Evolutionary conservation across 441 rosid genomes (phyloP).

Genomic region (Erodium moschatum): DNA sequence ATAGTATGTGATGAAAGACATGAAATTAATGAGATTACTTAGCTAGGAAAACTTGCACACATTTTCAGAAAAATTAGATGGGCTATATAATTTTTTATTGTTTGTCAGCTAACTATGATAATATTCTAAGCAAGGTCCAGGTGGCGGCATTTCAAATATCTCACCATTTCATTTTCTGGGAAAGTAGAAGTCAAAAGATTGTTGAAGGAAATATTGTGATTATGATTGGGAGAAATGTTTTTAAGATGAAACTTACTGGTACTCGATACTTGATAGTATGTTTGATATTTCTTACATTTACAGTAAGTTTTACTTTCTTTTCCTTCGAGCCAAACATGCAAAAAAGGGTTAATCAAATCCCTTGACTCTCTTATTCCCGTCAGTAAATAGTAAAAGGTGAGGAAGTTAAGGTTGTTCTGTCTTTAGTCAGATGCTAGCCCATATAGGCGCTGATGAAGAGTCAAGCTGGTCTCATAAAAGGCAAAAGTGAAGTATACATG

Average conservation of each 20-base stretch:
- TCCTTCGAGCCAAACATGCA: not conserved
- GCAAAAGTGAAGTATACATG: constrained; percentile 2
- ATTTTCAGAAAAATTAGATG: too few species aligned
- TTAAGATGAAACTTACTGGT: not conserved
- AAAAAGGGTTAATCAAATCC: not conserved
- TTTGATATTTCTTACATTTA: too few species aligned
- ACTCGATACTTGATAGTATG: too few species aligned
- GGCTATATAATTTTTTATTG: not conserved
- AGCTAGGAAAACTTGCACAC: not conserved
- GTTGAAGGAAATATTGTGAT: too few species aligned
- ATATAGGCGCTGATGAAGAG: not conserved
- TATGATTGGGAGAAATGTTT: not conserved
- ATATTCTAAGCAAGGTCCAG: not conserved
- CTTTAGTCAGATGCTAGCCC: not conserved
- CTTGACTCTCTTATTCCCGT: not conserved
- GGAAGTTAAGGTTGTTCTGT: not conserved
- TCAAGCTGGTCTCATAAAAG: not conserved
- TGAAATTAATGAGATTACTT: not conserved
- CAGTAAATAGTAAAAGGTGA: constrained; percentile 3
- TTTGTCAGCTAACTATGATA: not conserved
- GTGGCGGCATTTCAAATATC: not conserved
- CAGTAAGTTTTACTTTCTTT: not conserved
- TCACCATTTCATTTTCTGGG: not conserved
- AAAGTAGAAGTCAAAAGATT: not conserved
- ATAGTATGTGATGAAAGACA: not conserved